phyloP scores from a whole-genome alignment of 352 stramenopile genomes.

The Globisporangium splendens region DNA sequence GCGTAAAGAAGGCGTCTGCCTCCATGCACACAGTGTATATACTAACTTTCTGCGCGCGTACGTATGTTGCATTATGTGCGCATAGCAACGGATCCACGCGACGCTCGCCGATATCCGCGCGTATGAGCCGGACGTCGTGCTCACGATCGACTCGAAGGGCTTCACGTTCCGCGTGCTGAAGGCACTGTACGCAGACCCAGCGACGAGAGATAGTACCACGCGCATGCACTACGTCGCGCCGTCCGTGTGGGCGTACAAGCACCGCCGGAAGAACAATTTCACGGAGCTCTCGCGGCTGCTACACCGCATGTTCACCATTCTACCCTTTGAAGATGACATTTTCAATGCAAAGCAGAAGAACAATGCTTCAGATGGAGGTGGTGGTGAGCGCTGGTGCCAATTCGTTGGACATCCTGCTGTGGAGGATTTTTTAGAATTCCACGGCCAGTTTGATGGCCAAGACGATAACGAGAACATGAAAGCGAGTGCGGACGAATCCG shows the following conservation, averaged over 20 bases:
- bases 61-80: neutral
- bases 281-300: constrained; percentile 34
- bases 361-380: neutral
- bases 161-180: constrained; percentile 66
- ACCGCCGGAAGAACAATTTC: constrained; percentile 37
- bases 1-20: neutral
- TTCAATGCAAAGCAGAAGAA: constrained; percentile 19
- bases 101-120: constrained; percentile 50
- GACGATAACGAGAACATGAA: too few relatives aligned
- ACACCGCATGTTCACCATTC: constrained; percentile 64
- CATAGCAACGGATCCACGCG: constrained; percentile 41
- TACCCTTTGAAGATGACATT: constrained; percentile 63
- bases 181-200: constrained; percentile 25
- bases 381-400: constrained; percentile 31
- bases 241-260: constrained; percentile 72
- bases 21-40: too few relatives aligned
- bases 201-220: constrained; percentile 19
- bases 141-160: constrained; percentile 80
- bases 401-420: constrained; percentile 71
- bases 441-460: constrained; percentile 28
- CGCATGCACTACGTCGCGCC: constrained; percentile 78
- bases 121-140: constrained; percentile 52
- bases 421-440: constrained; percentile 60
- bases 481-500: too few relatives aligned
- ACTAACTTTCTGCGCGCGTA: too few relatives aligned